Percentiles rank a stretch among this genome's conserved stretches.
Conservation (phyloP, 2,329 filamentous ascomycete species). For the Kalaharituber pfeilii region DNA sequence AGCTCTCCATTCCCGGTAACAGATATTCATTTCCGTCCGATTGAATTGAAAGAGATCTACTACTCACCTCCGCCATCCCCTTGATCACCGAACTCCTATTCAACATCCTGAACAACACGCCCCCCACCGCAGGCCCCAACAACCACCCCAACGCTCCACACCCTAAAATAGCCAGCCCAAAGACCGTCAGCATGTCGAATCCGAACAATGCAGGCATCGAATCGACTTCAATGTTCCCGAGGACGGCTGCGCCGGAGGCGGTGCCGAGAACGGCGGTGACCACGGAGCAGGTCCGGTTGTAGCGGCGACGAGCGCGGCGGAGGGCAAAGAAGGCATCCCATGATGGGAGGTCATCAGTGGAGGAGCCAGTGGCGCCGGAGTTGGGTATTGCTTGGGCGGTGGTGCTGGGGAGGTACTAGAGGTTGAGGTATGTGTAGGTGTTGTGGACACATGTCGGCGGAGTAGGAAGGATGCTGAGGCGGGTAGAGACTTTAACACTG, state of each 20-base stretch:
- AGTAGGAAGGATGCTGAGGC: background rate
- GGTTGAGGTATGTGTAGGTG: background rate
- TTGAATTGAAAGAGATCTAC: background rate
- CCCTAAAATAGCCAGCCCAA: conserved; percentile 62
- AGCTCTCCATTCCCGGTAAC: background rate
- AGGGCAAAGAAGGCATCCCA: conserved; percentile 92
- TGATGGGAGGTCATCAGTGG: conserved; percentile 34
- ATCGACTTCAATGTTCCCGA: conserved; percentile 58
- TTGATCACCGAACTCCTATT: conserved; percentile 34
- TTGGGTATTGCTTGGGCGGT: background rate
- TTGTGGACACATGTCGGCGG: background rate
- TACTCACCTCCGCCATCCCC: background rate
- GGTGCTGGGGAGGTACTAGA: conserved; percentile 2
- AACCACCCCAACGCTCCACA: conserved; percentile 77
- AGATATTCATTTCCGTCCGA: background rate
- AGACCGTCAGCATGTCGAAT: conserved; percentile 70
- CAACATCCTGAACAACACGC: conserved; percentile 56
- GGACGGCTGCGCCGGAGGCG: conserved; percentile 43
- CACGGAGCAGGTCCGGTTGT: conserved; percentile 64
- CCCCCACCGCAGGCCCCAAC: conserved; percentile 65
- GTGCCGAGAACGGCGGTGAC: conserved; percentile 46
- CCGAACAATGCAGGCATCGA: conserved; percentile 52
- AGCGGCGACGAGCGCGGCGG: conserved; percentile 65
- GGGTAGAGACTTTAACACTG: too few species aligned
- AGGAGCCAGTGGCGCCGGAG: background rate